A percentile compares a stretch with the other conserved stretches of the same genome.
These are phyloP conservation scores for Coniochaeta ligniaria DNA, from an alignment of 2,329 filamentous ascomycete species.

Conservation along the genomic window DNA sequence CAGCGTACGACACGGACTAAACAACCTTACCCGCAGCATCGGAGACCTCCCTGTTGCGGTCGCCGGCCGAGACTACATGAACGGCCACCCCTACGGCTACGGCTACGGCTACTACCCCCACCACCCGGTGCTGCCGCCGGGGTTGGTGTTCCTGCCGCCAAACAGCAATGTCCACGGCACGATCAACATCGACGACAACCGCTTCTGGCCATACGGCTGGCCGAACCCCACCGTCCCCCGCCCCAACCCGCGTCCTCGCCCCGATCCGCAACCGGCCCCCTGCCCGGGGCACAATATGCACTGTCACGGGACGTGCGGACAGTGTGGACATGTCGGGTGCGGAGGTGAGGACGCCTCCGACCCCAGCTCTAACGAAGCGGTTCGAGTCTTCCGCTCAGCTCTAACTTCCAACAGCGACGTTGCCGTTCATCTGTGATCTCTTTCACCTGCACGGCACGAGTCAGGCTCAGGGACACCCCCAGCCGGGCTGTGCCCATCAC, in stretches of 20 bases:
- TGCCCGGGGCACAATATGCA: not conserved
- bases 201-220: not conserved
- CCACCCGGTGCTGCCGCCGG: not conserved
- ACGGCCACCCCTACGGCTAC: not conserved
- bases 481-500: not conserved
- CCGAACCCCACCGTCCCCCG: not conserved
- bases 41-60: not conserved
- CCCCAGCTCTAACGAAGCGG: not conserved
- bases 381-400: not conserved
- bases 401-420: not conserved
- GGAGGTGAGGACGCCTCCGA: not conserved
- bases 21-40: not conserved
- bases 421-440: not conserved
- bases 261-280: not conserved
- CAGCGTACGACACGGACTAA: not conserved
- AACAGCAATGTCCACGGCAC: not conserved
- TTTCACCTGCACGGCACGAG: not conserved
- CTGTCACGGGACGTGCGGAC: not conserved
- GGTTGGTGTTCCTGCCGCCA: not conserved
- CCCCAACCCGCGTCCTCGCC: not conserved
- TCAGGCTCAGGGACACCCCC: not conserved
- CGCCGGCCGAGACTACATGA: not conserved
- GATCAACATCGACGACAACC: not conserved
- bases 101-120: not conserved
- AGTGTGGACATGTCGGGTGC: not conserved